Base-by-base conservation (phyloP, 192 early-diverging fungal species). In the Dispira simplex region DNA sequence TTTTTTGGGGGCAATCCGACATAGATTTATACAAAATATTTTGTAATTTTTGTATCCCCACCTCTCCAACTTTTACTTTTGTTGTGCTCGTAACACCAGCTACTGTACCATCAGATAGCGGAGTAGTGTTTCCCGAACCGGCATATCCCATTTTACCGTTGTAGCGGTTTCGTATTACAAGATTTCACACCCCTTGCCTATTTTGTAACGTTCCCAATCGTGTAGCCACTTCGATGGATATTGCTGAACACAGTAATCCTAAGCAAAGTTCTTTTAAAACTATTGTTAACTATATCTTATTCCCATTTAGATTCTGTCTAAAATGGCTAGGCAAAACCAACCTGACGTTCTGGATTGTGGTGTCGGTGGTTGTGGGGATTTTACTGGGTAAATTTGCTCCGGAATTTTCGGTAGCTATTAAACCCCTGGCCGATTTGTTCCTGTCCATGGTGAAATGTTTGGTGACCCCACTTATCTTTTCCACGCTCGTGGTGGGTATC, bases 401-500 rank as follows among this genome's bases (percentile, higher is more conserved):
- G 20, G 62, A 48, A 0, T 71, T 71, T 64, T 68, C 72, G 53
- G 67, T 67, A 6, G 5, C 73, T 21, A 54, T 82, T 53, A 71
- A 74, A 21, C 78, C 78, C 16, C 58, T 82, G n/a, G 77, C 76
- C 28, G 68, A 64, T 11, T 64, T 71, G 21, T 82, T 82, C 49
- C 62, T 82, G 63, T 72, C 71, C 46, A 78, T 82, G 78, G 79
- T 82, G 62, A 68, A 70, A 16, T 68, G 59, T 44, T 57, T 82
- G 48, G 77, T 59, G 20, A 72, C 79, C 8, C 86, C 86, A 46
- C 74, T 88, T 16, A 83, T 88, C 46, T 88, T 88, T 67, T 81
- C 83, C 3, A 83, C 83, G 16, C 70, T 88, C 3, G 80, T 87
- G 27, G 83, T 82, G 49, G 86, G 82, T 55, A 87, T 87, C 68